Conservation (phyloP, 2,329 filamentous ascomycete species). For the Aotearoamyces nothofagi region DNA sequence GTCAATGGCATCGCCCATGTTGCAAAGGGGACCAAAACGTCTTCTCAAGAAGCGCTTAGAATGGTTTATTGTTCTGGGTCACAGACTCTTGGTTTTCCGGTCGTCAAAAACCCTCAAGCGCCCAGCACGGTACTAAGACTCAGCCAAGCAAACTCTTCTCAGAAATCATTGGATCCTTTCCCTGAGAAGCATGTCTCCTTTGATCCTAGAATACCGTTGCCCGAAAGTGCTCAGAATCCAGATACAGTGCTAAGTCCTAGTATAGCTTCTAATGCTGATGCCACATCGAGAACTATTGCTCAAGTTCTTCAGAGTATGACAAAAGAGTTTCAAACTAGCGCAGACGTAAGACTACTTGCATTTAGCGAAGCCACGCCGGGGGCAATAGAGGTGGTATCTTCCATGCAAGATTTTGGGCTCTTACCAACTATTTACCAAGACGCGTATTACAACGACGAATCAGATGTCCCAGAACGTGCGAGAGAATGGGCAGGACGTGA, state of each 20-base stretch:
- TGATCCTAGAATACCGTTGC: conserved; percentile 9
- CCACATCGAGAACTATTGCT: background rate
- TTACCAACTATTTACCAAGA: conserved; percentile 69
- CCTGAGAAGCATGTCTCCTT: conserved; percentile 23
- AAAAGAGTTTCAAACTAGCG: conserved; percentile 3
- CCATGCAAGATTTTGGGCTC: conserved; percentile 38
- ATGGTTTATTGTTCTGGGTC: conserved; percentile 16
- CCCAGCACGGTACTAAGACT: conserved; percentile 45
- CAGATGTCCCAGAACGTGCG: conserved; percentile 61
- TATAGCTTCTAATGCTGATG: background rate
- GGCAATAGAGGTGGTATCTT: conserved; percentile 32
- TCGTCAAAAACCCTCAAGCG: conserved; percentile 64
- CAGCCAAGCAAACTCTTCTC: conserved; percentile 47
- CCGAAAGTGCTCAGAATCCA: conserved; percentile 2
- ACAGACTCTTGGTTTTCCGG: conserved; percentile 46
- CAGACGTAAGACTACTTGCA: conserved; percentile 19
- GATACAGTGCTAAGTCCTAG: no score
- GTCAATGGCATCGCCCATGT: no score
- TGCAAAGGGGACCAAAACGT: no score
- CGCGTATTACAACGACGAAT: conserved; percentile 71
- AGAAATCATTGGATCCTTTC: conserved; percentile 25
- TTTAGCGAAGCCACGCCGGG: conserved; percentile 24
- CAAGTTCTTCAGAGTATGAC: background rate
- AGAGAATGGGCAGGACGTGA: conserved; percentile 81
- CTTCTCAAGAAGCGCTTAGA: conserved; percentile 23